Base-by-base conservation (phyloP, 495 filamentous ascomycete species). In the Neurospora cerealis region DNA sequence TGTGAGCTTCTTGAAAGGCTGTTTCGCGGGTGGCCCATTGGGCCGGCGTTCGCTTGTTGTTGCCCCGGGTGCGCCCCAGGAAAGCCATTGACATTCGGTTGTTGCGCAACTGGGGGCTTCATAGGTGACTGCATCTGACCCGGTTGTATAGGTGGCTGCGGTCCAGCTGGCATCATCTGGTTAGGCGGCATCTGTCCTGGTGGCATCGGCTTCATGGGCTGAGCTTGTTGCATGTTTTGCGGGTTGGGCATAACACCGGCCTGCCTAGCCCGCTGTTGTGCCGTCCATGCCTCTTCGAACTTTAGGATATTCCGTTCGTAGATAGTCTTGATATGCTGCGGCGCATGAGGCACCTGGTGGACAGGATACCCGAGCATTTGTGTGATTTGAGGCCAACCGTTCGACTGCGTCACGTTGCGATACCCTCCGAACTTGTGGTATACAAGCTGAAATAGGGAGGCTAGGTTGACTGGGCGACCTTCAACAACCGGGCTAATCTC, bases 261-360 rank as follows among this genome's bases (percentile, higher is more conserved):
- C 66, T 85, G 83, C 38, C 87, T 83, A 74, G 89, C 88, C 71
- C 86, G 87, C 34, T 91, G 89, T 73, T 85, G 86, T 40, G 81
- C 85, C 17, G 88, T 77, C 82, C 88, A 92, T n/a, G 88, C 88
- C 70, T 91, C 89, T 78, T 98, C 95, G 77, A 94, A 97, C 34
- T 84, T 85, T 28, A 82, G 38, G 5, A 98, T 81, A 74, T 95
- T 93, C 60, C 89, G 86, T 74, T 93, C 90, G 82, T 93, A 97
- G 46, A 92, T 84, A 8, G 83, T 83, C 71, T 89, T 90, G 66
- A 98, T 80, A 76, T 97, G 92, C 70, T 87, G 86, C 15, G 87
- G 85, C 0, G 90, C 92, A 21, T 84, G 83, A 3, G 89, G 91
- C 72, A 89, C 85, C 76, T 94, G 92, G 73, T 88, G 84, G 32